These are phyloP conservation scores for Trametes polyzona DNA, from an alignment of 1,284 basidiomycete species.

Conservation along the genomic window DNA sequence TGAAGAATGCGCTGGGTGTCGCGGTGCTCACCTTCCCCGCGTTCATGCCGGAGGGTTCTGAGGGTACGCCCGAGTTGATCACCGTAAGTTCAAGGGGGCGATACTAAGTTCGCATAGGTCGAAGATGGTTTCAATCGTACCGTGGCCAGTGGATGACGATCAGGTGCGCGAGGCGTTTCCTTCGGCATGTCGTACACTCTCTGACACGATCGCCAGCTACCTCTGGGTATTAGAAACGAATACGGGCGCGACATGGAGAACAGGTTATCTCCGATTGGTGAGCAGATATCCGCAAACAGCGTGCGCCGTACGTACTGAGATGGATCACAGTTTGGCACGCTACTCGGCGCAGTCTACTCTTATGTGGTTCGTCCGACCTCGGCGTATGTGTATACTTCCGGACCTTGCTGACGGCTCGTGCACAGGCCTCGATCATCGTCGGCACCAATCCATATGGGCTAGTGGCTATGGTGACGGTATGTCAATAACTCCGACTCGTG, in stretches of 20 bases:
- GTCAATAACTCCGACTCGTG: conserved; percentile 8
- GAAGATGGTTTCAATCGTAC: conserved; percentile 42
- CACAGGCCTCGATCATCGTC: conserved; percentile 46
- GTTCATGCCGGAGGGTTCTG: conserved; percentile 43
- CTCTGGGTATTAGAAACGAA: conserved; percentile 57
- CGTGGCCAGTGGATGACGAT: conserved; percentile 57
- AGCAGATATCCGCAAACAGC: conserved; percentile 11
- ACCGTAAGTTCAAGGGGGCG: background rate
- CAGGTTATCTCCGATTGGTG: conserved; percentile 51
- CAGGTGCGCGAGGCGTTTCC: conserved; percentile 27
- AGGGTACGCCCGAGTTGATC: conserved; percentile 34
- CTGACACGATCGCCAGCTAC: conserved; percentile 34
- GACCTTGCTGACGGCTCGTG: background rate
- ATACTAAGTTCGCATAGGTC: conserved; percentile 29
- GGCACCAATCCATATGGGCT: conserved; percentile 49
- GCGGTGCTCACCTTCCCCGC: conserved; percentile 48
- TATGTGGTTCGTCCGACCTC: conserved; percentile 42
- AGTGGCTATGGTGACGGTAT: conserved; percentile 46
- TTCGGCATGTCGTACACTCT: too few relatives aligned
- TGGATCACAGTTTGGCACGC: conserved; percentile 44
- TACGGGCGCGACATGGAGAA: conserved; percentile 54
- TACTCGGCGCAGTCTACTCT: conserved; percentile 49
- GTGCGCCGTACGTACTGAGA: background rate
- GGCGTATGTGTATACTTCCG: background rate
- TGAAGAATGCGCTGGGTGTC: conserved; percentile 52